phyloP scores from a whole-genome alignment of 2,329 filamentous ascomycete species.

The Neonectria ditissima region DNA sequence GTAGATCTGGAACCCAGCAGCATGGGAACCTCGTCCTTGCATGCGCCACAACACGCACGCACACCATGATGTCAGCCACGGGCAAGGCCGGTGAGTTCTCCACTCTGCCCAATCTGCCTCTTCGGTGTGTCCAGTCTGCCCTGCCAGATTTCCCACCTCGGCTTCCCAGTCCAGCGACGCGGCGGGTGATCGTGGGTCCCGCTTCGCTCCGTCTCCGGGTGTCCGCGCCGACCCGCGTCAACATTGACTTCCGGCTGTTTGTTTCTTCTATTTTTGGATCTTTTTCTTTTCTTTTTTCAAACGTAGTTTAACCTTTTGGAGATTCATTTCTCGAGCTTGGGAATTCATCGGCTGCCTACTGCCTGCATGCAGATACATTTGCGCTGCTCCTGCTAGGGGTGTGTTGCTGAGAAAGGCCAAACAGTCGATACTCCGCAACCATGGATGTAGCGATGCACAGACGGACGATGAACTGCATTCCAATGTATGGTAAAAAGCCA shows the following conservation, averaged over 20 bases:
- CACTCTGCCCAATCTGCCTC: slow-evolving; percentile 9
- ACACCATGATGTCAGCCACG: slow-evolving; percentile 26
- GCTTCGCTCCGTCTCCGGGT: slow-evolving; percentile 27
- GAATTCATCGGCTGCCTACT: slow-evolving; percentile 1
- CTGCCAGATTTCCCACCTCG: slow-evolving; percentile 14
- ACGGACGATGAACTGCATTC: slow-evolving; percentile 17
- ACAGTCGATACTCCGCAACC: background rate
- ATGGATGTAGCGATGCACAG: slow-evolving; percentile 15
- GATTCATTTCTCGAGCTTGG: background rate
- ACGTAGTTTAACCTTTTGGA: background rate
- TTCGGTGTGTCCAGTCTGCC: slow-evolving; percentile 27
- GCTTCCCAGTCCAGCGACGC: slow-evolving; percentile 2
- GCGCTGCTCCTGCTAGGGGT: slow-evolving; percentile 9
- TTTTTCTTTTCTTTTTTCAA: no score
- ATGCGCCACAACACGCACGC: slow-evolving; percentile 27
- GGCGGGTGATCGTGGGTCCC: slow-evolving; percentile 32
- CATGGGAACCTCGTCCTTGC: slow-evolving; percentile 21
- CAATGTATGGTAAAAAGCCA: slow-evolving; percentile 16
- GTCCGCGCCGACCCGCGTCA: slow-evolving; percentile 33
- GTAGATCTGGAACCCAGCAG: slow-evolving; percentile 14
- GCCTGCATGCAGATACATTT: slow-evolving; percentile 5
- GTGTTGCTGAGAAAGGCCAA: slow-evolving; percentile 16
- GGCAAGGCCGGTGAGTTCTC: background rate
- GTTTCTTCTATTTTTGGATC: slow-evolving; percentile 23
- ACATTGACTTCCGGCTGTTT: background rate